Evolutionary conservation across 495 filamentous ascomycete genomes (phyloP).

Genomic region (Penicillium coffeae): DNA sequence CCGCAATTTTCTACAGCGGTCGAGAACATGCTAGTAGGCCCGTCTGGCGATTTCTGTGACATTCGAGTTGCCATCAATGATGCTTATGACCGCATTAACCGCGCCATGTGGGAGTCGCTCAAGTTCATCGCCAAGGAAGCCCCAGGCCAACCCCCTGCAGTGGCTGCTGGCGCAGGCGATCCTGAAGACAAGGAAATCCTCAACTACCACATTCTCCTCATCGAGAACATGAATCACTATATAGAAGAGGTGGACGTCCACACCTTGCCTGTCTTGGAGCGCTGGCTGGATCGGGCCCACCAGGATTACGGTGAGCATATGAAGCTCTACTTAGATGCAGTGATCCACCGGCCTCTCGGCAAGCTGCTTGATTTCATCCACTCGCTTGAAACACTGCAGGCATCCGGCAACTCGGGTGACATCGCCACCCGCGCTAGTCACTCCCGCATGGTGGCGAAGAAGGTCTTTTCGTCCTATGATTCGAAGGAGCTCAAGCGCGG

Average conservation of each 20-base stretch:
- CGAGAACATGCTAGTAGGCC: constrained; percentile 71
- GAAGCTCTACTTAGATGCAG: constrained; percentile 77
- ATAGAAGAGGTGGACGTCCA: constrained; percentile 83
- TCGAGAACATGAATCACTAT: constrained; percentile 99
- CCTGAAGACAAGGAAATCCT: constrained; percentile 91
- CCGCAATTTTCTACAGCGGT: constrained; percentile 75
- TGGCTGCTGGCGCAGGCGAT: constrained; percentile 56
- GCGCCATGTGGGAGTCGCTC: constrained; percentile 93
- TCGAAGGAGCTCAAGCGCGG: constrained; percentile 77
- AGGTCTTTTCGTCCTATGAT: constrained; percentile 75
- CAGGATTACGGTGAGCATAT: constrained; percentile 85
- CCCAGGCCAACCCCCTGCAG: constrained; percentile 53
- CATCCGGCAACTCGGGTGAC: constrained; percentile 35
- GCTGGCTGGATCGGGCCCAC: constrained; percentile 72
- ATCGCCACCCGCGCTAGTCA: constrained; percentile 74
- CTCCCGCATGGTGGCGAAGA: constrained; percentile 76
- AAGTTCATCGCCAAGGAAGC: constrained; percentile 95
- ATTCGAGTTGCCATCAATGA: constrained; percentile 76
- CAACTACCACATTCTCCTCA: constrained; percentile 94
- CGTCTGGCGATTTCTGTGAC: constrained; percentile 52
- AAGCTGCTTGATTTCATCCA: constrained; percentile 88
- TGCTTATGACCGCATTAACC: constrained; percentile 84
- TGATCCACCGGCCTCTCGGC: constrained; percentile 84
- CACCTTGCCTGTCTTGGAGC: constrained; percentile 66
- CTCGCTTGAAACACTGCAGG: constrained; percentile 69